Conservation (phyloP, 305 asterid species). For the Fraxinus sp. region DNA sequence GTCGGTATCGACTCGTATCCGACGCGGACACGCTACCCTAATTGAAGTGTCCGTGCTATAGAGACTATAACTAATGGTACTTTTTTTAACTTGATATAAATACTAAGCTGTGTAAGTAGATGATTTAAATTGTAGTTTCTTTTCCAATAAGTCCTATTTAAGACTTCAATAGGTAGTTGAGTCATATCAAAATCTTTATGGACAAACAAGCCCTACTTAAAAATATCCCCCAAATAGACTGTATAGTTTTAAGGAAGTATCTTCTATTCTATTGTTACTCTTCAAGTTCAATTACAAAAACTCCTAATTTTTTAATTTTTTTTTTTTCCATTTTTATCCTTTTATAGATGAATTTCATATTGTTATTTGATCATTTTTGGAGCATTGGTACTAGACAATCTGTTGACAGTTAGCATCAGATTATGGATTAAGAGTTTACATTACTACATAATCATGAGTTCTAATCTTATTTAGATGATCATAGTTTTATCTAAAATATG, state of each 20-base stretch:
- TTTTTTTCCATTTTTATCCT: background rate
- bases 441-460: background rate
- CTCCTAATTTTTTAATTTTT: background rate
- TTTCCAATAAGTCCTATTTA: background rate
- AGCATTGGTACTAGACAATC: background rate
- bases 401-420: constrained; percentile 1
- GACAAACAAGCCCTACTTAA: background rate
- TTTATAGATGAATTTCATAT: background rate
- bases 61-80: background rate
- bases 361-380: background rate
- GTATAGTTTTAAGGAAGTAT: background rate
- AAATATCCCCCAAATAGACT: background rate
- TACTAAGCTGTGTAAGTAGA: constrained; percentile 3
- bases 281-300: background rate
- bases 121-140: background rate
- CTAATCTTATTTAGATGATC: background rate
- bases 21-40: no score
- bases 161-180: background rate
- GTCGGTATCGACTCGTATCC: no score
- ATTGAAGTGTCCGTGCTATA: no score
- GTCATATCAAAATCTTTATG: background rate
- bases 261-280: background rate
- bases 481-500: background rate
- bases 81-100: background rate
- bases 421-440: constrained; percentile 12